Percentiles rank a stretch among this genome's conserved stretches.
Evolutionary conservation across 2,329 filamentous ascomycete genomes (phyloP).

Genomic region (Pleurostoma richardsiae): DNA sequence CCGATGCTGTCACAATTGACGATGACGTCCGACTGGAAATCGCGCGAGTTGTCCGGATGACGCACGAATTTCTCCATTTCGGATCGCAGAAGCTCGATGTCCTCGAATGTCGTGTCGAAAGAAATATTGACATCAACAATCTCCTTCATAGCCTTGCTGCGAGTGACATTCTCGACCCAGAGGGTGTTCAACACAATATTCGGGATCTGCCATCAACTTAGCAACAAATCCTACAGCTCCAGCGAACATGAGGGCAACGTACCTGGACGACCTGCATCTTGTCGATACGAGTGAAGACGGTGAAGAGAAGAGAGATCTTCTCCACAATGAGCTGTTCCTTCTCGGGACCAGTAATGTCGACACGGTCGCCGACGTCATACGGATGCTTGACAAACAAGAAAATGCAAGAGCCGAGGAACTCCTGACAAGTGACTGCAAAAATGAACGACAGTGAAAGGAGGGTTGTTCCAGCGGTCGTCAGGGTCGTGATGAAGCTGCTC

Average conservation of each 20-base stretch:
- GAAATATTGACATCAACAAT: conserved; percentile 73
- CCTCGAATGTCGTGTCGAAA: conserved; percentile 84
- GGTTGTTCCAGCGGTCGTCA: conserved; percentile 86
- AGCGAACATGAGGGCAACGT: conserved; percentile 1
- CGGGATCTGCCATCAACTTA: conserved; percentile 55
- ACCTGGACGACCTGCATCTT: conserved; percentile 70
- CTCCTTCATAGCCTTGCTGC: conserved; percentile 89
- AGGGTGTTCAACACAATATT: conserved; percentile 88
- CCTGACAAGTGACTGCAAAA: conserved; percentile 86
- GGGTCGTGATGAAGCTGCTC: conserved; percentile 74
- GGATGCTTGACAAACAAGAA: conserved; percentile 99
- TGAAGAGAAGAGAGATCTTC: conserved; percentile 90
- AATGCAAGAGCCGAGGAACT: conserved; percentile 96
- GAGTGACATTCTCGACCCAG: conserved; percentile 94
- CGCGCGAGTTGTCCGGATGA: conserved; percentile 77
- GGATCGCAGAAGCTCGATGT: conserved; percentile 75
- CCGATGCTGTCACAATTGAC: conserved; percentile 75
- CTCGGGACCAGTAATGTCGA: conserved; percentile 63
- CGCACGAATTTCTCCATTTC: conserved; percentile 86
- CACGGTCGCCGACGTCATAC: conserved; percentile 90
- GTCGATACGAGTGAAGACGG: conserved; percentile 79
- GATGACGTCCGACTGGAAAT: conserved; percentile 81
- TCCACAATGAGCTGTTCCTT: conserved; percentile 74
- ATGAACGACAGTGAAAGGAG: conserved; percentile 95
- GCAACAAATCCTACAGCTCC: no score